phyloP scores from a whole-genome alignment of 768 basidiomycete species.

The Leccinum subgranulosum region DNA sequence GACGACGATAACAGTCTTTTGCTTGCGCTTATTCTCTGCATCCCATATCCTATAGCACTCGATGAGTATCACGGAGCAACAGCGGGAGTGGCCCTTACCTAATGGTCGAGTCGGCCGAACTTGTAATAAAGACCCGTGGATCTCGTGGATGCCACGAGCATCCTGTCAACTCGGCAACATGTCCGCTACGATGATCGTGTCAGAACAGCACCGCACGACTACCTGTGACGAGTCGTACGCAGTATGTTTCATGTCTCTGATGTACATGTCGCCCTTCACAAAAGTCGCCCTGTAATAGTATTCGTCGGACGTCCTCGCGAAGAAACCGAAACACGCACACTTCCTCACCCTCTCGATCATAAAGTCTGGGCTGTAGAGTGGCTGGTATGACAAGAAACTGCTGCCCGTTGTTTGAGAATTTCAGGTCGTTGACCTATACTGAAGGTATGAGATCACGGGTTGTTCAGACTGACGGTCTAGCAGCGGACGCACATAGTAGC shows the following conservation, averaged over 20 bases:
- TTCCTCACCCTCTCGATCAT: conserved; percentile 91
- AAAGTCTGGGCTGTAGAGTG: conserved; percentile 83
- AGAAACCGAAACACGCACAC: conserved; percentile 51
- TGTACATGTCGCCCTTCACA: conserved; percentile 96
- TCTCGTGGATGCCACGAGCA: conserved; percentile 94
- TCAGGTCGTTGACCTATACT: conserved; percentile 86
- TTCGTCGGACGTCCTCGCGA: conserved; percentile 39
- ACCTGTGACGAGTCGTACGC: conserved; percentile 52
- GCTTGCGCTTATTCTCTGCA: conserved; percentile 86
- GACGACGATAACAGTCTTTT: conserved; percentile 93
- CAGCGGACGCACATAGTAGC: conserved; percentile 67
- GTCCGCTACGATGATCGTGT: conserved; percentile 59
- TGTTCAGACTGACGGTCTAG: not conserved
- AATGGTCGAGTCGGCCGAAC: conserved; percentile 94
- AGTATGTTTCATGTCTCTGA: conserved; percentile 99
- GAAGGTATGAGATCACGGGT: not conserved
- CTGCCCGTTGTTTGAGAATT: conserved; percentile 85
- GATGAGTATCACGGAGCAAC: not conserved
- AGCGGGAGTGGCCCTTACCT: conserved; percentile 47
- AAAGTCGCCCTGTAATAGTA: conserved; percentile 62
- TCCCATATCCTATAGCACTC: conserved; percentile 80
- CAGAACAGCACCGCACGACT: conserved; percentile 5
- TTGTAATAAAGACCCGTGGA: conserved; percentile 79
- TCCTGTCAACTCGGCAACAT: conserved; percentile 88
- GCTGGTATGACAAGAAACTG: conserved; percentile 87